Base-by-base conservation (phyloP, 2,329 filamentous ascomycete genomes). In the Escovopsis weberi region DNA sequence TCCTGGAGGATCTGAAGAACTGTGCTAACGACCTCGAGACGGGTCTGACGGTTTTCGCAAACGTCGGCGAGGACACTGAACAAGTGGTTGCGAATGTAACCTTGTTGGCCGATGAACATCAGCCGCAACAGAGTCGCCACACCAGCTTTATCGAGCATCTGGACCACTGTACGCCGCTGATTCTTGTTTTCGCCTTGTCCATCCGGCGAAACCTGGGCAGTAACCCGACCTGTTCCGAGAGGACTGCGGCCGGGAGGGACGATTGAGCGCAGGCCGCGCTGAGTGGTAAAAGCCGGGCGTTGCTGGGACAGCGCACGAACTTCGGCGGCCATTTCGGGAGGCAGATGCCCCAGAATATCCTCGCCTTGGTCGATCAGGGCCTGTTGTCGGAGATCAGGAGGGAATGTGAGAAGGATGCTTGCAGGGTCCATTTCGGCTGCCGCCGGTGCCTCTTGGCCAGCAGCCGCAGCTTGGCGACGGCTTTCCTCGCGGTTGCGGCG, bases 91-190 rank as follows among this genome's bases (percentile, higher is more conserved):
- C 87, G 85, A 39, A 91, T 82, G 47, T 85, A 91, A 19, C 85
- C 85, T 49, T 89, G 85, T 50, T 95, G 85, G 39, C 85, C 83
- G 53, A 96, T 87, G 59, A 98, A 98, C 89, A 98, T 95, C 9
- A 98, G 74, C n/a, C 93, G 85, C 37, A 98, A 72, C 32, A 98
- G 68, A n/a, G 91, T 96, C 26, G 93, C 91, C 50, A 98, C 81
- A 26, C 93, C 91, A 38, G 88, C 75, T 63, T 94, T 95, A 61
- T 98, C 91, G 28, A 98, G 75, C 82, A 98, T 94, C 59, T 98
- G 91, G 23, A 94, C 84, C 45, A 93, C 83, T 19, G 85, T 80
- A 47, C 84, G 82, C 44, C 85, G 79, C 53, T 83, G 81, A 33
- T 70, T 64, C 64, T 87, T 89, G 58, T 71, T 74, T 50, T 76